Base-by-base conservation (phyloP, 495 filamentous ascomycete genomes). In the Articulospora tetracladia region DNA sequence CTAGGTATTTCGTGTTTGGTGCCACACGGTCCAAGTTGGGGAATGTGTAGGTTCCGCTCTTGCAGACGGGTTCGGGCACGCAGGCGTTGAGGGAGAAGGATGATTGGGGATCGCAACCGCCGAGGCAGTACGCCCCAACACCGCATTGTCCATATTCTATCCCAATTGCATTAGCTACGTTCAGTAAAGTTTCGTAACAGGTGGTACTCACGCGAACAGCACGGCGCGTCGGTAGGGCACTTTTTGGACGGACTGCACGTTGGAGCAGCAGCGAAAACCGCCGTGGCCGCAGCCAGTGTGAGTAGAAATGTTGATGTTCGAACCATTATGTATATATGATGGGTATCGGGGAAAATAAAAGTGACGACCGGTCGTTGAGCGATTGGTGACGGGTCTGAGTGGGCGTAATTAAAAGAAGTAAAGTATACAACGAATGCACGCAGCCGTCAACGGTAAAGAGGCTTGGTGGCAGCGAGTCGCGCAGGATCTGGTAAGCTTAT, bases 41-140 rank as follows among this genome's bases (percentile, higher is more conserved):
- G 73, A 91, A 84, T 52, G 79, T 84, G 79, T 90, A 91, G 52
- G 83, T 83, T 69, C 82, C 80, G 75, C 76, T 82, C 76, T 90
- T 65, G 78, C 94, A 98, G 39, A 90, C 76, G 10, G 94, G 95
- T 62, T 77, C 86, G 10, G 93, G 89, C n/a, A 88, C 85, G 72
- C 94, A 98, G 1, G 94, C 87, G 58, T 93, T 85, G 65, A 97
- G 77, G 3, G 82, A 80, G 75, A 83, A 86, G 30, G 93, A 97
- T 72, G 83, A 85, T 59, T 83, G 83, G 39, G 90, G 88, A 71
- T 98, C 93, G 77, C 94, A 98, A 60, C 94, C 94, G 57, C 95
- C 95, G 23, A 98, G 86, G 66, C 94, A 98, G 81, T 89, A 98
- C 52, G 92, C 94, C 66, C 94, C 94, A 44, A 91, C 87, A 77